Percentiles rank a stretch among this genome's conserved stretches.
Evolutionary conservation across 176 grass and related monocot species (phyloP).

Genomic region (Paspalum notatum): DNA sequence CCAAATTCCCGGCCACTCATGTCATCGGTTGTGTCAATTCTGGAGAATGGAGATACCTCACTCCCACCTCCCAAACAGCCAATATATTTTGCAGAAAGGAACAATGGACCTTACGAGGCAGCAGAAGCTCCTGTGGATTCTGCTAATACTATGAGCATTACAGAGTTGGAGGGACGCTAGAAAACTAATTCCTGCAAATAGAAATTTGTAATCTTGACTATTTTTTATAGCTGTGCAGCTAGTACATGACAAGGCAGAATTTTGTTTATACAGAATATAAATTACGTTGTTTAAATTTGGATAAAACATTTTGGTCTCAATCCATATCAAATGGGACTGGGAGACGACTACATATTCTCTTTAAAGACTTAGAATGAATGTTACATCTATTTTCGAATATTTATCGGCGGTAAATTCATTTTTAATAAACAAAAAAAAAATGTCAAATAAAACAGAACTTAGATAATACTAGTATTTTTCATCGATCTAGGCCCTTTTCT

Average conservation of each 20-base stretch:
- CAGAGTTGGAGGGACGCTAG: constrained; percentile 12
- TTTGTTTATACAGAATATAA: background rate
- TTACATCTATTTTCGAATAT: too few relatives aligned
- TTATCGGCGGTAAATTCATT: too few relatives aligned
- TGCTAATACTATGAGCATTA: background rate
- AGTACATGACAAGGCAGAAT: background rate
- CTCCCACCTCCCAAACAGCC: constrained; percentile 3
- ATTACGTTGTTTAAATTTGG: background rate
- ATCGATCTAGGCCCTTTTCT: too few relatives aligned
- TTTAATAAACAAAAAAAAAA: too few relatives aligned
- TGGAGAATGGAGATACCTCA: constrained; percentile 9
- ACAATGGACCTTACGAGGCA: background rate
- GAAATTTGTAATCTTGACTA: background rate
- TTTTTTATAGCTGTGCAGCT: background rate
- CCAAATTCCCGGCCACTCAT: constrained; percentile 13
- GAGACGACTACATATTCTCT: too few relatives aligned
- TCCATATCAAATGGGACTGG: too few relatives aligned
- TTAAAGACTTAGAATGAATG: background rate
- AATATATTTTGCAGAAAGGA: background rate
- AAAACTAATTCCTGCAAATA: background rate
- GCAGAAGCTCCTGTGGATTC: background rate
- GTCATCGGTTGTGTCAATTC: background rate
- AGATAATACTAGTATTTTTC: too few relatives aligned
- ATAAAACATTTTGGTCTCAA: background rate
- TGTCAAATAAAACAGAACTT: too few relatives aligned